A percentile compares a stretch with the other conserved stretches of the same genome.
These are phyloP conservation scores for Pilaira anomala DNA, from an alignment of 192 early-diverging fungal species.

Conservation along the genomic window DNA sequence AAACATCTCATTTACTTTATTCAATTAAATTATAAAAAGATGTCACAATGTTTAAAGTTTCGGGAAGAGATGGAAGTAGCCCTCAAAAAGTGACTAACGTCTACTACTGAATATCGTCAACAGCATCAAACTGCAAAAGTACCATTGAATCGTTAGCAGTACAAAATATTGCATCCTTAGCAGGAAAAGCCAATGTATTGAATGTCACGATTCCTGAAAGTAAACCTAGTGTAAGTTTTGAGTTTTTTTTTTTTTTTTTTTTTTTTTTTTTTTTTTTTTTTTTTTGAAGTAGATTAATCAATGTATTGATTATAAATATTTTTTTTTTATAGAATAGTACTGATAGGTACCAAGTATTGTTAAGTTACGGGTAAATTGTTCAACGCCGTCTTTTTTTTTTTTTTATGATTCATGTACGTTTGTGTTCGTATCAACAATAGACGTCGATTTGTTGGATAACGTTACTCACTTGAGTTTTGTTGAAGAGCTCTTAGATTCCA, in stretches of 20 bases:
- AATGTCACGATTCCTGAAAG: slow-evolving; percentile 17
- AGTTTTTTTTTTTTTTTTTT: too few relatives aligned
- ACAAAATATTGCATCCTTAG: slow-evolving; percentile 22
- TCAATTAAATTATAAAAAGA: background rate
- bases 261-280: too few relatives aligned
- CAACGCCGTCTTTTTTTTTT: background rate
- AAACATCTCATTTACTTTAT: too few relatives aligned
- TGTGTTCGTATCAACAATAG: background rate
- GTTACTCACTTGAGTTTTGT: slow-evolving; percentile 53
- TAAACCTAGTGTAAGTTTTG: too few relatives aligned
- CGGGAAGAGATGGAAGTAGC: background rate
- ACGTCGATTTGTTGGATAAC: slow-evolving; percentile 37
- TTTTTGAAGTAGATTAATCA: too few relatives aligned
- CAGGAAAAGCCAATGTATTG: slow-evolving; percentile 14
- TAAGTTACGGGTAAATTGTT: slow-evolving; percentile 14
- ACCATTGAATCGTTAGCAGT: slow-evolving; percentile 11
- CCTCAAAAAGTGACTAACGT: background rate
- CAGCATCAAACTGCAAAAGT: background rate
- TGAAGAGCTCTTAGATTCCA: slow-evolving; percentile 67
- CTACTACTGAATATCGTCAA: background rate
- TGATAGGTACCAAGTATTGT: too few relatives aligned
- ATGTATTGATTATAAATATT: too few relatives aligned
- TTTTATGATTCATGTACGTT: too few relatives aligned
- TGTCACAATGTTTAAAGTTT: background rate
- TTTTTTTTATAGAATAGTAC: too few relatives aligned